Percentiles rank a stretch among this genome's conserved stretches.
These are phyloP conservation scores for Pezicula neosporulosa DNA, from an alignment of 2,329 filamentous ascomycete species.

Conservation along the genomic window DNA sequence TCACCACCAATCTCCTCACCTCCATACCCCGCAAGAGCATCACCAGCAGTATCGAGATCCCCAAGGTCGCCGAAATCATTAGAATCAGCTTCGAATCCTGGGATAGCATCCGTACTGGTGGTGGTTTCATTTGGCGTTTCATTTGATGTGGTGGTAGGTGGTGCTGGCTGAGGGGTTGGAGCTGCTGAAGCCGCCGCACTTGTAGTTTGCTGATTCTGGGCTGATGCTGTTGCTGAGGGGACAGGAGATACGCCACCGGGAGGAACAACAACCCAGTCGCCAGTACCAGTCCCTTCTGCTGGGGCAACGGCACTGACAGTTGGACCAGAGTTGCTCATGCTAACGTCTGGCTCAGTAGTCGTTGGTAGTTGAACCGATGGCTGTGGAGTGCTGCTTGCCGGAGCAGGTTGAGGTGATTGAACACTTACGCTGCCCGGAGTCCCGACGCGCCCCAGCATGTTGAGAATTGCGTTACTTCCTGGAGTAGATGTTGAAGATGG, in stretches of 20 bases:
- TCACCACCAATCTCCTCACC: constrained; percentile 38
- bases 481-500: constrained; percentile 59
- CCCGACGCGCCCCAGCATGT: constrained; percentile 55
- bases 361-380: constrained; percentile 6
- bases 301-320: constrained; percentile 14
- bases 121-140: constrained; percentile 10
- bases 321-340: constrained; percentile 5
- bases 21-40: constrained; percentile 64
- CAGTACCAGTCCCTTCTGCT: constrained; percentile 43
- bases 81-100: constrained; percentile 34
- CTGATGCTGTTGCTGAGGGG: constrained; percentile 8
- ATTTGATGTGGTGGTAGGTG: constrained; percentile 7
- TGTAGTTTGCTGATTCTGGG: constrained; percentile 10
- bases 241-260: constrained; percentile 49
- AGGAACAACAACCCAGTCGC: constrained; percentile 74
- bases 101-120: constrained; percentile 8
- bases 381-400: constrained; percentile 22
- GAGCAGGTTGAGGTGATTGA: constrained; percentile 39
- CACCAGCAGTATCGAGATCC: constrained; percentile 67
- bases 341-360: constrained; percentile 6
- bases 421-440: constrained; percentile 47
- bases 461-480: constrained; percentile 37
- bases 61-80: constrained; percentile 62
- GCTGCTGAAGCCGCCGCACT: constrained; percentile 1
- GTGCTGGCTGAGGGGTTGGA: constrained; percentile 6